Base-by-base conservation (phyloP, 441 rosid species). In the Mallotus japonicus region DNA sequence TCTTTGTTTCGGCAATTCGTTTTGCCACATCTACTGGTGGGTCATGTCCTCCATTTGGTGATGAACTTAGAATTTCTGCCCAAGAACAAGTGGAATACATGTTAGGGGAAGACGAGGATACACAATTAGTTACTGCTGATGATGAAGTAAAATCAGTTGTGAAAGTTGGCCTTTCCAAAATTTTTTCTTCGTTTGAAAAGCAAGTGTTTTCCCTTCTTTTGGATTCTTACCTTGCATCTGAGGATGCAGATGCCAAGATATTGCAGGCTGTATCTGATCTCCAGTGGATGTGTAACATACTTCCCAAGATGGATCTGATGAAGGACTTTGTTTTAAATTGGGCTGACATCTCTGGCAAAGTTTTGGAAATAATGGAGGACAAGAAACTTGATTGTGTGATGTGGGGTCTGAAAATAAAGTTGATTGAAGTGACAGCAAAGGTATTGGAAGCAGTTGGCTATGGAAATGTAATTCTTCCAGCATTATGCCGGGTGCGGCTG, bases 21-120 rank as follows among this genome's bases (percentile, higher is more conserved):
- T 92, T 85, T 62, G 97, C 97, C 20, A 89, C 93, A 51, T 85
- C 90, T 55, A 79, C 78, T 54, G 90, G 86, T 10, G 85, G 81
- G 54, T 58, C 85, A 0, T 82, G 82, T 67, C 88, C 89, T 22
- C 91, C 87, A 58, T 85, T 90, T 63, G 87, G 81, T 16, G 84
- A 84, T 20, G 88, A 94, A 66, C 92, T 94, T 70, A 94, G 87
- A 81, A 78, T 81, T 51, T 87, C 97, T 61, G 97, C 99, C 57
- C 93, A 89, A 76, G 95, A 94, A 74, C 97, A 94, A 74, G 92
- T 92, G 17, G 97, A 94, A 13, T 88, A 85, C 83, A 90, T 94
- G 99, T 76, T 94, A 44, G 85, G 94, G 4, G 85, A 81, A 75
- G 95, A 94, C 71, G 82, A 84, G 37, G 90, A 94, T 51, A 83